Conservation (phyloP, 1,139 yeast species). For the Sugiyamaella neomexicana region DNA sequence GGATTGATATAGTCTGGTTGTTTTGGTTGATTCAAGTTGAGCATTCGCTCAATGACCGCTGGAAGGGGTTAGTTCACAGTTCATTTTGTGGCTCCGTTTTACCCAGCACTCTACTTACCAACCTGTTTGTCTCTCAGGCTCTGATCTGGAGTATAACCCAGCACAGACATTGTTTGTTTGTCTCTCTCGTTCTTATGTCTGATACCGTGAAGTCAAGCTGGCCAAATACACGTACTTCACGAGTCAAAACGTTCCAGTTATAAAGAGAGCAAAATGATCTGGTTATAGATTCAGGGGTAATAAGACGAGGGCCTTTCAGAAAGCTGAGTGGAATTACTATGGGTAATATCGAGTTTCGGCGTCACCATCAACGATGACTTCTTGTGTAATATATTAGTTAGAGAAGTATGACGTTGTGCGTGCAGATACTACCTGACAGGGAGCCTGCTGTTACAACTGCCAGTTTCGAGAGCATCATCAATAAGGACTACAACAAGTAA, state of each 20-base stretch:
- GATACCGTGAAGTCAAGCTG: too few relatives aligned
- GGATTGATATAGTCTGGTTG: slow-evolving; percentile 35
- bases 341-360: too few relatives aligned
- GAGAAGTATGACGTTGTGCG: too few relatives aligned
- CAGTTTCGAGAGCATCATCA: too few relatives aligned
- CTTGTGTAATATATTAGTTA: too few relatives aligned
- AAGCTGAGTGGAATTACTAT: too few relatives aligned
- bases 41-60: slow-evolving; percentile 74
- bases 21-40: slow-evolving; percentile 65
- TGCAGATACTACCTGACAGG: too few relatives aligned
- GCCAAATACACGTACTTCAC: slow-evolving; percentile 6
- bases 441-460: too few relatives aligned
- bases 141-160: slow-evolving; percentile 23
- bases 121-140: slow-evolving; percentile 46
- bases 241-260: neutral
- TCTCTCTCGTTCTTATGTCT: neutral
- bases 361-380: too few relatives aligned
- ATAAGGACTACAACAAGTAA: too few relatives aligned
- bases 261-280: neutral
- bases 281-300: slow-evolving; percentile 4
- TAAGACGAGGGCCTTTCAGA: too few relatives aligned
- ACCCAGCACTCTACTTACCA: slow-evolving; percentile 35
- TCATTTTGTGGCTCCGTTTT: too few relatives aligned
- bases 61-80: slow-evolving; percentile 5
- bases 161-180: slow-evolving; percentile 9